Conservation (phyloP, 495 filamentous ascomycete species). For the Astrothelium macrocarpum region DNA sequence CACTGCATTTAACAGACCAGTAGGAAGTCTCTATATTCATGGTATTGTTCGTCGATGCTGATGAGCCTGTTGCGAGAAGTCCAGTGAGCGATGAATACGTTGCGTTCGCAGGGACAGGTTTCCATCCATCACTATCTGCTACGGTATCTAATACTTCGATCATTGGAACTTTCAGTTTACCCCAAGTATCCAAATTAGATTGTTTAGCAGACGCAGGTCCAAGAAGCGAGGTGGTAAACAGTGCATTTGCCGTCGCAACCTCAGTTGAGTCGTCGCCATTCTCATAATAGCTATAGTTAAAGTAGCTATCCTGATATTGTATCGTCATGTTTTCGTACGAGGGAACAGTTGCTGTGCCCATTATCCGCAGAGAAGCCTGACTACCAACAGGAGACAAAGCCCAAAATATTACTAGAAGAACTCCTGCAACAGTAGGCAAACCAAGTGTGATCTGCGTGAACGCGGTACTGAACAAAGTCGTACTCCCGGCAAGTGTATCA, state of each 20-base stretch:
- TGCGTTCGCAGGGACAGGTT: neutral
- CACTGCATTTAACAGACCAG: slow-evolving; percentile 15
- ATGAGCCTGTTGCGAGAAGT: slow-evolving; percentile 6
- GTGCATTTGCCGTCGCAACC: neutral
- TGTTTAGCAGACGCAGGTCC: slow-evolving; percentile 5
- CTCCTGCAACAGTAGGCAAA: slow-evolving; percentile 9
- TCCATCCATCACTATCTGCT: slow-evolving; percentile 12
- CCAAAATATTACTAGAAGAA: slow-evolving; percentile 14
- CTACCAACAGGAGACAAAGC: slow-evolving; percentile 17
- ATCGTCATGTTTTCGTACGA: slow-evolving; percentile 7
- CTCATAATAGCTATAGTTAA: neutral
- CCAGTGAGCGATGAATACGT: slow-evolving; percentile 18
- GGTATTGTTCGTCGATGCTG: slow-evolving; percentile 5
- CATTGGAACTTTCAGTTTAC: slow-evolving; percentile 21
- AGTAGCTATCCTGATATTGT: slow-evolving; percentile 10
- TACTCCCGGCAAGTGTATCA: slow-evolving; percentile 18
- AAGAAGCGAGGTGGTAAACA: slow-evolving; percentile 4
- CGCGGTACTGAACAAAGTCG: slow-evolving; percentile 14
- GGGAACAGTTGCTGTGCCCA: slow-evolving; percentile 9
- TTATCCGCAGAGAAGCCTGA: slow-evolving; percentile 16
- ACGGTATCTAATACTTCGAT: slow-evolving; percentile 10
- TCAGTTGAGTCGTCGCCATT: neutral
- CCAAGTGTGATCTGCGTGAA: slow-evolving; percentile 17
- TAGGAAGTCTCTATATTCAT: slow-evolving; percentile 20
- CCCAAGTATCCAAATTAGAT: slow-evolving; percentile 18